These are phyloP conservation scores for Circinella minor DNA, from an alignment of 371 early-diverging fungal species.

Conservation along the genomic window DNA sequence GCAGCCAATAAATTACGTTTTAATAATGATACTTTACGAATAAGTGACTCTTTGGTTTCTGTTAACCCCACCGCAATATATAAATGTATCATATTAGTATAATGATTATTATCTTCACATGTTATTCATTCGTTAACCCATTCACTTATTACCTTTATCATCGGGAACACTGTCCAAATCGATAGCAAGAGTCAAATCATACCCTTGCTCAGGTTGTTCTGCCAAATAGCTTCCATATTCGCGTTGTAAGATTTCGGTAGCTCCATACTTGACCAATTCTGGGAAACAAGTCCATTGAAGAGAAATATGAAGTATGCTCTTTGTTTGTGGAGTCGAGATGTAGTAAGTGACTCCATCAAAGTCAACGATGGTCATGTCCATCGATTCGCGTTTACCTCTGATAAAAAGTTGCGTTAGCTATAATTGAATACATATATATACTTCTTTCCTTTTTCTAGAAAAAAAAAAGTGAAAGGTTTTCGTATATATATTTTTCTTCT, in stretches of 20 bases:
- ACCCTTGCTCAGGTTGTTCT: conserved; percentile 72
- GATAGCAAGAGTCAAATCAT: conserved; percentile 83
- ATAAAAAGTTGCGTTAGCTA: neutral
- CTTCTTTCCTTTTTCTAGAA: conserved; percentile 5
- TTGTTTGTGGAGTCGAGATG: conserved; percentile 78
- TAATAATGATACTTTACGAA: conserved; percentile 81
- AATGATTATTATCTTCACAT: no score
- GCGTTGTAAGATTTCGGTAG: conserved; percentile 74
- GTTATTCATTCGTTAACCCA: no score
- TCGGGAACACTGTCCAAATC: conserved; percentile 78
- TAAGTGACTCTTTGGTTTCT: conserved; percentile 67
- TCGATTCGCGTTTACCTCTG: conserved; percentile 83
- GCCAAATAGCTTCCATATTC: conserved; percentile 80
- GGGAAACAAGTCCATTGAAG: conserved; percentile 83
- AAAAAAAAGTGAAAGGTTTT: conserved; percentile 5
- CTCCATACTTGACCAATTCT: conserved; percentile 83
- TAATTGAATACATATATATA: neutral
- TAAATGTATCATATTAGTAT: no score
- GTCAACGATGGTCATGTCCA: conserved; percentile 88
- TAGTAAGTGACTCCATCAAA: conserved; percentile 95
- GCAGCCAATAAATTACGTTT: conserved; percentile 95
- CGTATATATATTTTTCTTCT: neutral
- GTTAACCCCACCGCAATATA: neutral
- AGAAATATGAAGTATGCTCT: conserved; percentile 74
- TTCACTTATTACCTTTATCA: conserved; percentile 59